Conservation (phyloP, 371 early-diverging fungal genomes). For the Thermomucor indicae-seudaticae region DNA sequence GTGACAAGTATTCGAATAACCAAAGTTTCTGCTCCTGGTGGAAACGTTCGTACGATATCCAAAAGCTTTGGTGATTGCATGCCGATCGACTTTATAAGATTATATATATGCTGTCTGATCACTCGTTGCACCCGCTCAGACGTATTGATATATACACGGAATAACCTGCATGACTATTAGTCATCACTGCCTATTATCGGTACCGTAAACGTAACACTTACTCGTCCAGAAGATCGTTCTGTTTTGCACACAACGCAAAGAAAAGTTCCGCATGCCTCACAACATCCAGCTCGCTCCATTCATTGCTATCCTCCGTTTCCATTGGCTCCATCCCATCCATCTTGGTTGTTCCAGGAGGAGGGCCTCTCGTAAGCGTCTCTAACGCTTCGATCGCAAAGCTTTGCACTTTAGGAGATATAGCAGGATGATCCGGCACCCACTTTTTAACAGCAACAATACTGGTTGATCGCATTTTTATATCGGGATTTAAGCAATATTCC, state of each 20-base stretch:
- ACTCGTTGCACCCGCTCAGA: conserved; percentile 52
- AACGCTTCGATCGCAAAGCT: conserved; percentile 45
- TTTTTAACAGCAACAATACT: conserved; percentile 61
- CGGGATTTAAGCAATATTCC: conserved; percentile 27
- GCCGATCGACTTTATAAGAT: conserved; percentile 72
- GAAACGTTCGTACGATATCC: conserved; percentile 63
- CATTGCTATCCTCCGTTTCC: neutral
- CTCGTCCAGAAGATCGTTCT: conserved; percentile 34
- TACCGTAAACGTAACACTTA: conserved; percentile 13
- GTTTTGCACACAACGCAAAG: conserved; percentile 36
- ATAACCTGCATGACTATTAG: conserved; percentile 38
- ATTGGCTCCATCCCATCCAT: conserved; percentile 8
- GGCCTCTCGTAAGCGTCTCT: conserved; percentile 23
- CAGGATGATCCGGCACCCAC: conserved; percentile 56
- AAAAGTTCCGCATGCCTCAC: conserved; percentile 40
- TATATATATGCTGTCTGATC: conserved; percentile 63
- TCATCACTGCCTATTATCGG: neutral
- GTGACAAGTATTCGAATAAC: conserved; percentile 67
- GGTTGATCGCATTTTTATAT: conserved; percentile 38
- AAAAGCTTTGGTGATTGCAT: conserved; percentile 60
- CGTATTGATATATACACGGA: conserved; percentile 47
- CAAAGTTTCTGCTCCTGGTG: conserved; percentile 70
- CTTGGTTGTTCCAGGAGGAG: conserved; percentile 12
- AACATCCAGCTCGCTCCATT: conserved; percentile 35
- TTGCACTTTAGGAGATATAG: conserved; percentile 45